Conservation (phyloP, 345 rosid genomes). For the Citrus inodora region DNA sequence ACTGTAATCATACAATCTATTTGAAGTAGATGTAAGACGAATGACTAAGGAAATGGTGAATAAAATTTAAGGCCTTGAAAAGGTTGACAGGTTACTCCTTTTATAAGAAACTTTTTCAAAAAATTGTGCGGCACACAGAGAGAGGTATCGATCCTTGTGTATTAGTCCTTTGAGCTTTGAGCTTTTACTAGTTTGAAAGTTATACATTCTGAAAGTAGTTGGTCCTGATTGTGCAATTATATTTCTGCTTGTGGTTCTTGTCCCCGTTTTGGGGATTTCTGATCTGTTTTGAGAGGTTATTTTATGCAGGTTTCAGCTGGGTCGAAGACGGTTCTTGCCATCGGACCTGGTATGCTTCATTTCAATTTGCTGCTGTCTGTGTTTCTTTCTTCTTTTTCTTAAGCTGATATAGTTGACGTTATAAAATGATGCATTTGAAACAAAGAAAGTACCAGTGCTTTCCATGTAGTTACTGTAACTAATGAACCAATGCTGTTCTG, state of each 20-base stretch:
- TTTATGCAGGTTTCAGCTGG: constrained; percentile 70
- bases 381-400: not conserved
- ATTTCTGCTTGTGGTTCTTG: not conserved
- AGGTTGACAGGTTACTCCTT: not conserved
- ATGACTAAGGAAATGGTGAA: not conserved
- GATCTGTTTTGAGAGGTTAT: not conserved
- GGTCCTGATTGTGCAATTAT: not conserved
- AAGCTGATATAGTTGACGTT: not conserved
- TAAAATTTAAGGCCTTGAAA: not conserved
- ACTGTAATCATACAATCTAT: not conserved
- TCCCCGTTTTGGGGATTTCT: not conserved
- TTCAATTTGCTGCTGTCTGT: not conserved
- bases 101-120: not conserved
- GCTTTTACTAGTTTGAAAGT: not conserved
- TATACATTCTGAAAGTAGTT: not conserved
- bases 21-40: not conserved
- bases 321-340: constrained; percentile 81
- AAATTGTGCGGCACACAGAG: not conserved
- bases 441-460: not conserved
- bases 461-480: not conserved
- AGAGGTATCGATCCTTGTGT: not conserved
- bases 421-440: not conserved
- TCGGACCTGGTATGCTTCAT: constrained; percentile 70
- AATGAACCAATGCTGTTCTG: not conserved
- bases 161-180: not conserved